These are phyloP conservation scores for Potentilla sterilis DNA, from an alignment of 306 rosid species.

Conservation along the genomic window DNA sequence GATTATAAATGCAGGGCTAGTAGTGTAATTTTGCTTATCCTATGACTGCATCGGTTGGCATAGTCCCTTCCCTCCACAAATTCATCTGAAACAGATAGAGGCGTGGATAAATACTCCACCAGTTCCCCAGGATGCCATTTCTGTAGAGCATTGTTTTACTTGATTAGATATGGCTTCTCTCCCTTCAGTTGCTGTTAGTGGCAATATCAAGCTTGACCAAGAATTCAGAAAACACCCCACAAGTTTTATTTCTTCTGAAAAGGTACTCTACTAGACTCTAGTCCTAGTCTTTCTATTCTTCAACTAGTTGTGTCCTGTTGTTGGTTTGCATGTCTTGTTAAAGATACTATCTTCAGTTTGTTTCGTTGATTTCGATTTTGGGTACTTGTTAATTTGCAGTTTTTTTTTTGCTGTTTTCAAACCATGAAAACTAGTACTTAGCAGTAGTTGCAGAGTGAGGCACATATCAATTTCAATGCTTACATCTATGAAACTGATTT, in stretches of 20 bases:
- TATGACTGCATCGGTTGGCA: neutral
- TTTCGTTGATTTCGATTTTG: neutral
- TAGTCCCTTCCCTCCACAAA: conserved; percentile 31
- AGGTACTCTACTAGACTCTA: conserved; percentile 42
- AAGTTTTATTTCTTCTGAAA: conserved; percentile 35
- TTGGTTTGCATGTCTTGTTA: neutral
- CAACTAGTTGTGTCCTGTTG: neutral
- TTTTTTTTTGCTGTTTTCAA: neutral
- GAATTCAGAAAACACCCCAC: conserved; percentile 51
- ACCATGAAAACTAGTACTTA: neutral
- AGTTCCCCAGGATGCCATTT: neutral
- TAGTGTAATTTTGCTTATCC: neutral
- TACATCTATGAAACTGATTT: neutral
- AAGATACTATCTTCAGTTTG: conserved; percentile 8
- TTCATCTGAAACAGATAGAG: conserved; percentile 16
- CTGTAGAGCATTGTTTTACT: conserved; percentile 1
- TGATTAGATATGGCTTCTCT: conserved; percentile 58
- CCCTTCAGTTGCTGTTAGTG: conserved; percentile 52
- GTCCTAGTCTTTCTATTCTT: no score
- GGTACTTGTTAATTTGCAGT: neutral
- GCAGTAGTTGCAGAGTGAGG: neutral
- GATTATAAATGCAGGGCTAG: neutral
- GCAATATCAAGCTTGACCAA: conserved; percentile 58
- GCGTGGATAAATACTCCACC: conserved; percentile 16
- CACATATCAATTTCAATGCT: neutral